Evolutionary conservation across 2,329 filamentous ascomycete genomes (phyloP), one percentile per base, ranked within the genome.

Genomic region (Pyrenochaeta sp.): DNA sequence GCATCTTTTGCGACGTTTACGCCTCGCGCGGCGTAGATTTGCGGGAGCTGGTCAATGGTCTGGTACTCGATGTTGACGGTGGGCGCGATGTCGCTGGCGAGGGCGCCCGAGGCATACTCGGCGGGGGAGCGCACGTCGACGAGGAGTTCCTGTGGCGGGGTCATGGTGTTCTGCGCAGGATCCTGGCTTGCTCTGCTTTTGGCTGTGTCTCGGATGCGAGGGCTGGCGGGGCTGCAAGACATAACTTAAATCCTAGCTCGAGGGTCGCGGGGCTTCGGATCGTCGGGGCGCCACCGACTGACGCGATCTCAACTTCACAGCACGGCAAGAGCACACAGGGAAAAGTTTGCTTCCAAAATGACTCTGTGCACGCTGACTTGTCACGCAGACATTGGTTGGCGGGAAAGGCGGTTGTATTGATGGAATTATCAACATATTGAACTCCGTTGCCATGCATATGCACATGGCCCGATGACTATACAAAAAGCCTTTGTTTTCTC

Each of bases 11-110:
- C 7, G 0, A 67, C 51, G 1, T 41, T 31, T 24, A 62, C 48
- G 21, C 56, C 52, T 15, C 35, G 52, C 24, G 42, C 35, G 1
- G 54, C 44, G 35, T 64, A 57, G 15, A 67, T 46, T 4, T 43
- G 14, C 5, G 61, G 41, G 2, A 72, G 55, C n/a, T 56, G 49
- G 23, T 52, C 52, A 38, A 72, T 71, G 27, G 39, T n/a, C 28
- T 65, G 60, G 60, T 69, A 71, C 35, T 70, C 67, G 39, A 72
- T 69, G 53, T 72, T 72, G 24, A 71, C 41, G 6, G 69, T 69
- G 2, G 50, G 41, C 3, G 53, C 44, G 15, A 65, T 43, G 36
- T 58, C 55, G 42, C 49, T 52, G 13, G 55, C 48, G 14, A 71
- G 62, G 7, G 47, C 40, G 34, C 69, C 67, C 6, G 67, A 64